phyloP scores from a whole-genome alignment of 1,284 basidiomycete genomes.

The Prillingera fragicola region DNA sequence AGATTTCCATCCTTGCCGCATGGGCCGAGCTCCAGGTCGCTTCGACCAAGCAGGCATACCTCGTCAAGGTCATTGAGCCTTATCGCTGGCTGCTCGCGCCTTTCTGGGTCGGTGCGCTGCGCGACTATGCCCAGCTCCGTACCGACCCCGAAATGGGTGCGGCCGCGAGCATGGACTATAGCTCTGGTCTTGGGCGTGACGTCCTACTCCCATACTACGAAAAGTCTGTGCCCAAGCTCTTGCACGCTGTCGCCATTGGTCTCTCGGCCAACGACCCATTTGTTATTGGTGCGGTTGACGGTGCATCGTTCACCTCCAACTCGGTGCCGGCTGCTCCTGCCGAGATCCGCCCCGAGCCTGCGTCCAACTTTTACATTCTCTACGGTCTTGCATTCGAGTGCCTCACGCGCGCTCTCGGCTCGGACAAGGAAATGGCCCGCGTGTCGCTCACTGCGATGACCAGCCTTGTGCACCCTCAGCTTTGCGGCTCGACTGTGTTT shows the following conservation, averaged over 20 bases:
- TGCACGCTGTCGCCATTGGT: constrained; percentile 77
- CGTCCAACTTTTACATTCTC: constrained; percentile 76
- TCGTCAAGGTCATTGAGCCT: constrained; percentile 76
- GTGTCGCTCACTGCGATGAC: constrained; percentile 75
- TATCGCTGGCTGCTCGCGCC: constrained; percentile 68
- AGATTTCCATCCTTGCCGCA: constrained; percentile 86
- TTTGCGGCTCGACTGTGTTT: constrained; percentile 72
- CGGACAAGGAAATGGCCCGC: constrained; percentile 49
- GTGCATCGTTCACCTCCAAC: constrained; percentile 51
- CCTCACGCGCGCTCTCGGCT: constrained; percentile 62
- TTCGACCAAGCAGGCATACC: constrained; percentile 66
- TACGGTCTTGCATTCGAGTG: constrained; percentile 93
- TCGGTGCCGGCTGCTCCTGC: constrained; percentile 23
- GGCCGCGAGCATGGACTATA: constrained; percentile 65
- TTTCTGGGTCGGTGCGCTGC: constrained; percentile 81
- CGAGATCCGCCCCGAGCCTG: constrained; percentile 59
- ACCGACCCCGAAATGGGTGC: constrained; percentile 79
- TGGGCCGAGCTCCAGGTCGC: constrained; percentile 93
- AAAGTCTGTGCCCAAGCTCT: constrained; percentile 72
- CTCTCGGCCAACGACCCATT: constrained; percentile 67
- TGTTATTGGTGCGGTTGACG: constrained; percentile 75
- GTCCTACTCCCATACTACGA: constrained; percentile 90
- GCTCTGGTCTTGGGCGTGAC: constrained; percentile 80
- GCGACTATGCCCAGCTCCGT: constrained; percentile 86
- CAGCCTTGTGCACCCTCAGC: constrained; percentile 68